These are phyloP conservation scores for Teunomyces tritomae DNA, from an alignment of 805 yeast species.

Conservation along the genomic window DNA sequence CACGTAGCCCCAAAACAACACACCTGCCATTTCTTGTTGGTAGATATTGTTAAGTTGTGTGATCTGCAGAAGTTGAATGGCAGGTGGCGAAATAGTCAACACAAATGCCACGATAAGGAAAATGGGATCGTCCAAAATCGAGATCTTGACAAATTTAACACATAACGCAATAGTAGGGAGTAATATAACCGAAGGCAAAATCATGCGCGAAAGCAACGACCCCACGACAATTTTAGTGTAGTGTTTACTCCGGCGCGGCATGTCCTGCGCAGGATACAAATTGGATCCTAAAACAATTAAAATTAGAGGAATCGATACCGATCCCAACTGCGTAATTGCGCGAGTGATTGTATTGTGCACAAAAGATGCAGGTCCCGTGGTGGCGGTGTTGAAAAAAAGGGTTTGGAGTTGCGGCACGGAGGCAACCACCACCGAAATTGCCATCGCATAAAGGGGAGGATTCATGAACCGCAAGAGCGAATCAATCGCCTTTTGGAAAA, in stretches of 20 bases:
- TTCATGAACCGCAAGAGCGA: constrained; percentile 52
- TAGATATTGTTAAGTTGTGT: constrained; percentile 72
- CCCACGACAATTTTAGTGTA: constrained; percentile 64
- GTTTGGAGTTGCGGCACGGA: constrained; percentile 57
- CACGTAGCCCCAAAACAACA: constrained; percentile 79
- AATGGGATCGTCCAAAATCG: constrained; percentile 78
- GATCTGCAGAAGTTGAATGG: constrained; percentile 78
- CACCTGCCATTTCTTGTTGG: constrained; percentile 81
- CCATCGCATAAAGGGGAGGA: constrained; percentile 83
- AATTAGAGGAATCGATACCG: constrained; percentile 75
- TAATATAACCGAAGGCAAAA: constrained; percentile 65
- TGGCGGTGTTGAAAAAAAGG: constrained; percentile 48
- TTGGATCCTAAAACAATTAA: constrained; percentile 78
- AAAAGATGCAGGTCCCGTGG: constrained; percentile 40
- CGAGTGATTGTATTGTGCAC: constrained; percentile 62
- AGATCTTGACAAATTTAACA: constrained; percentile 61
- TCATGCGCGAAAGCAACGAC: constrained; percentile 73
- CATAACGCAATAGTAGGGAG: constrained; percentile 64
- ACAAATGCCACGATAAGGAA: constrained; percentile 74
- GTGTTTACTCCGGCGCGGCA: constrained; percentile 63
- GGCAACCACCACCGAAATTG: constrained; percentile 65
- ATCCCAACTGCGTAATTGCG: constrained; percentile 64
- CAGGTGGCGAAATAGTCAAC: constrained; percentile 78
- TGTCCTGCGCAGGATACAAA: constrained; percentile 63
- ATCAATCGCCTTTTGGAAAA: no score